Evolutionary conservation across 2,329 filamentous ascomycete species (phyloP), one percentile per base, ranked within the genome.

Genomic region (Sarocladiaceae sp.): DNA sequence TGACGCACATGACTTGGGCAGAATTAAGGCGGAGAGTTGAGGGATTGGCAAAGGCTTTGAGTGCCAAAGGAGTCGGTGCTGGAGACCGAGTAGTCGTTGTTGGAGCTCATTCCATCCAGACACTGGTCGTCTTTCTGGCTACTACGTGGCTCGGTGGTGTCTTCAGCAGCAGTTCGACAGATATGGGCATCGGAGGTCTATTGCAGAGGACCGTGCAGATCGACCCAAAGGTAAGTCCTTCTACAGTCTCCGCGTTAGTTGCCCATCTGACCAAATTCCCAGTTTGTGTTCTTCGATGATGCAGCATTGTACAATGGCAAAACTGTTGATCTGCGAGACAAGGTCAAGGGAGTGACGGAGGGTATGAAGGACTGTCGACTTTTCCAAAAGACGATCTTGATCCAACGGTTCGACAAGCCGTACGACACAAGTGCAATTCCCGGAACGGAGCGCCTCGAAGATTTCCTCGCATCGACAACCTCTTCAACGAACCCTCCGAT

Each of bases 211-310:
- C 88, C 23, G 69, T 84, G 47, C 89, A 94, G 71, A 83, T 94
- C 54, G 77, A 84, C 58, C 90, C 90, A 3, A 85, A 82, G 71
- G 77, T 79, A 57, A 51, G 69, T 56, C 13, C 8, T 8, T 35
- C 37, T 4, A 26, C 7, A 20, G 5, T 35, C 3, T 26, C 36
- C 13, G 5, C 7, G 8, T n/a, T 12, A 33, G n/a, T 3, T n/a
- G 26, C 28, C 36, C 4, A 42, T 8, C 17, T 42, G 26, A 22
- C 10, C 18, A 11, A 39, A 23, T 22, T 33, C 4, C 5, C 40
- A 80, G 66, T 88, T 82, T 63, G 75, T 96, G n/a, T 94, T 95
- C 63, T 84, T 93, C 62, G 90, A 96, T 59, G 90, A 94, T 60
- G 83, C 77, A 33, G 80, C 89, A 0, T 70, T 93, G 2, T 95